These are phyloP conservation scores for Schizonepeta tenuifolia DNA, from an alignment of 257 asterid species.

Conservation along the genomic window DNA sequence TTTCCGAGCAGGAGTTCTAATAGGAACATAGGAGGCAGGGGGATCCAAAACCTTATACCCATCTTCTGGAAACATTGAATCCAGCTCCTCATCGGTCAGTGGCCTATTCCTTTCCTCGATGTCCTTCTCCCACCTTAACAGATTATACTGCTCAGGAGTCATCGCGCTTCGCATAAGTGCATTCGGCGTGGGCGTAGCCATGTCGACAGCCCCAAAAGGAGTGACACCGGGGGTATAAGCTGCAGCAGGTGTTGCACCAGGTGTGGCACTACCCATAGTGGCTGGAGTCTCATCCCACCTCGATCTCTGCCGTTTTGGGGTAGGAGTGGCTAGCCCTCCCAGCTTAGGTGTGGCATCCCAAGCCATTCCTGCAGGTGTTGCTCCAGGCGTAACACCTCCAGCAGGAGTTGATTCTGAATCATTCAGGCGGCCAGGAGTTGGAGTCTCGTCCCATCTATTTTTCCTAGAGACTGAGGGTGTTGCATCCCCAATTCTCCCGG, in stretches of 20 bases:
- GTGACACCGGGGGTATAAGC: constrained; percentile 87
- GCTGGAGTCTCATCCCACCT: constrained; percentile 99
- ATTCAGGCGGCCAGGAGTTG: constrained; percentile 82
- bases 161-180: constrained; percentile 75
- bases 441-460: constrained; percentile 97
- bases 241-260: constrained; percentile 88
- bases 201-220: constrained; percentile 75
- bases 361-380: constrained; percentile 93
- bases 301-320: constrained; percentile 92
- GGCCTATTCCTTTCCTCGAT: constrained; percentile 89
- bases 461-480: constrained; percentile 73
- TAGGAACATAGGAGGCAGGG: constrained; percentile 84
- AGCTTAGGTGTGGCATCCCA: constrained; percentile 93
- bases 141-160: constrained; percentile 90
- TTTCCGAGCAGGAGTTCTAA: constrained; percentile 89
- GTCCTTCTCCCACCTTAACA: constrained; percentile 90
- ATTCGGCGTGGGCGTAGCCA: constrained; percentile 90
- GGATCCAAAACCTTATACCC: constrained; percentile 90
- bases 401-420: constrained; percentile 92
- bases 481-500: constrained; percentile 91
- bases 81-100: constrained; percentile 87
- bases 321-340: constrained; percentile 82
- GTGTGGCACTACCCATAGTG: constrained; percentile 92
- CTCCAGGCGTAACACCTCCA: constrained; percentile 89
- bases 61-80: constrained; percentile 82